Evolutionary conservation across 257 asterid genomes (phyloP), one percentile per base, ranked within the genome.

Genomic region (Petunia axillaris): DNA sequence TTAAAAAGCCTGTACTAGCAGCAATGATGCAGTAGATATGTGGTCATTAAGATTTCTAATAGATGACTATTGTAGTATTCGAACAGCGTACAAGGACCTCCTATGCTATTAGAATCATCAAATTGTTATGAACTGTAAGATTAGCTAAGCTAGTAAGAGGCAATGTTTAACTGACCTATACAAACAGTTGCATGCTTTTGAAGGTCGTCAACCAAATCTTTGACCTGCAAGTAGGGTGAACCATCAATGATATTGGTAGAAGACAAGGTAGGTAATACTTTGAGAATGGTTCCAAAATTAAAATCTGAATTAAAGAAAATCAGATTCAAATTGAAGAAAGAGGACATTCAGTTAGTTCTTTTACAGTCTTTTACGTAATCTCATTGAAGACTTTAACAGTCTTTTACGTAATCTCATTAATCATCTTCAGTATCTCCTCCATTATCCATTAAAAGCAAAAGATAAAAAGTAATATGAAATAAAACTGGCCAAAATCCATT

Each of bases 121-220:
- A 64, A 43, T 43, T 67, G 50, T 53, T 41, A 67, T 43, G 55
- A 67, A n/a, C 55, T 35, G 9, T 55, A 6, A 11, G 44, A 35
- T 71, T 15, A 67, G 36, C 57, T 44, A 8, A 68, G 2, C 11
- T 38, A 44, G 62, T 35, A 50, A 71, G 10, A 50, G 52, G 46
- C 62, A 3, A 71, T 48, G 62, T 35, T 71, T 40, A 50, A 71
- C 77, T 46, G 64, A 82, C 99, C 94, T 44, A 95, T 91, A 79
- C 87, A 90, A 82, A 93, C 90, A 78, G 85, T 87, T 25, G 95
- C 91, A 85, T 86, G 91, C 90, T 87, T 86, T 86, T 91, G 90
- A 80, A 95, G 89, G 81, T 86, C 87, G 80, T 74, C 89, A 59
- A 85, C 89, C 89, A 95, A 87, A 83, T 87, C 86, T 15, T 87